Evolutionary conservation across 208 protist genomes (phyloP).

Genomic region (Balamuthia mandrillaris): DNA sequence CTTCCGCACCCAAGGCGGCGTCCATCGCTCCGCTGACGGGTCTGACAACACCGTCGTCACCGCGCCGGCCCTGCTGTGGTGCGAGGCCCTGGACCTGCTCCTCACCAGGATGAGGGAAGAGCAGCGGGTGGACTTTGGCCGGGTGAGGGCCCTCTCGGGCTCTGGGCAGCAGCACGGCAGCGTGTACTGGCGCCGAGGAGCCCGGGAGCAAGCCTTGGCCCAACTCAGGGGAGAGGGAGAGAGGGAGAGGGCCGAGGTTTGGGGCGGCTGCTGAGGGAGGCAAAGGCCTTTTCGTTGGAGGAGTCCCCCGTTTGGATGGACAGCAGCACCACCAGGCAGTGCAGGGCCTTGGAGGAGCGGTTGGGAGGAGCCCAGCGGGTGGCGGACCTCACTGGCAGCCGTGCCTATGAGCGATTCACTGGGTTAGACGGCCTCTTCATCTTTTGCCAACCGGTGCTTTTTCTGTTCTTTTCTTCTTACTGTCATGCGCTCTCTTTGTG

Average conservation of each 20-base stretch:
- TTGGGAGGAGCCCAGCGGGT: slow-evolving; percentile 53
- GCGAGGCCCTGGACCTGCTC: slow-evolving; percentile 45
- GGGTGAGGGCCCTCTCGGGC: slow-evolving; percentile 32
- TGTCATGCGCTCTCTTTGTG: not conserved
- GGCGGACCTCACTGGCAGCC: slow-evolving; percentile 26
- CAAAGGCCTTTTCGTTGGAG: not conserved
- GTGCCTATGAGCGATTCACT: slow-evolving; percentile 66
- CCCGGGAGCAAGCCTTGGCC: not conserved
- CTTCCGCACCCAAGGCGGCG: slow-evolving; percentile 5
- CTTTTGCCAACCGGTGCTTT: not conserved
- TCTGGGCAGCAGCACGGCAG: slow-evolving; percentile 60
- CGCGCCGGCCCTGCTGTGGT: slow-evolving; percentile 41
- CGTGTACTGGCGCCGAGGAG: slow-evolving; percentile 57
- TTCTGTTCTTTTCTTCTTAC: not conserved
- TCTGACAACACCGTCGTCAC: slow-evolving; percentile 31
- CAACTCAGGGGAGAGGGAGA: not conserved
- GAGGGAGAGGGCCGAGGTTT: not conserved
- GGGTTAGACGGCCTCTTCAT: not conserved
- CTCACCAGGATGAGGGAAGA: slow-evolving; percentile 27
- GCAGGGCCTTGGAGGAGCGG: slow-evolving; percentile 46
- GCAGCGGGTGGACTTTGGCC: not conserved
- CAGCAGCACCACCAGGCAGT: slow-evolving; percentile 53
- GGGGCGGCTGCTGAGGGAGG: not conserved
- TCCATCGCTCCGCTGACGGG: not conserved
- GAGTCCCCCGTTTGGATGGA: slow-evolving; percentile 73